Evolutionary conservation across 1,284 basidiomycete genomes (phyloP).

Genomic region (Hypsizygus ulmarius): DNA sequence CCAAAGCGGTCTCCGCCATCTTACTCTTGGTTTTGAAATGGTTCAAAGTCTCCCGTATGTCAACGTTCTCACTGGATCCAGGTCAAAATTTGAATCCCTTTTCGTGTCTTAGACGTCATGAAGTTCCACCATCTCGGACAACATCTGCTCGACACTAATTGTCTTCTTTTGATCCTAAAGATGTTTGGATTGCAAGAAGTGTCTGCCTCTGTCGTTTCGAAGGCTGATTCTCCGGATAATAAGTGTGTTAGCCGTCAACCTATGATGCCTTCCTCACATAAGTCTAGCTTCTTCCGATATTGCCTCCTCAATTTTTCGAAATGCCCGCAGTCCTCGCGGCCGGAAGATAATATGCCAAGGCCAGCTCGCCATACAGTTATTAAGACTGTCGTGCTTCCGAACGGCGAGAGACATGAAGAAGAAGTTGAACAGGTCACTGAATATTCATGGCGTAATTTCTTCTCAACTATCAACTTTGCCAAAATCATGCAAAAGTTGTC

Average conservation of each 20-base stretch:
- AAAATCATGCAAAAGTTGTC: slow-evolving; percentile 98
- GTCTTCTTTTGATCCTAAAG: slow-evolving; percentile 91
- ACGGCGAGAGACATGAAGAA: slow-evolving; percentile 72
- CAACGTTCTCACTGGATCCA: background rate
- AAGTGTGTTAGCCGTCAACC: slow-evolving; percentile 55
- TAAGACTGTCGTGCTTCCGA: slow-evolving; percentile 57
- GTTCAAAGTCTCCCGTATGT: slow-evolving; percentile 96
- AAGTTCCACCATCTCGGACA: slow-evolving; percentile 98
- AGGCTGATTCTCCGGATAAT: slow-evolving; percentile 85
- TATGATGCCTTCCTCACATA: slow-evolving; percentile 8
- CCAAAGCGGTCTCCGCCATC: slow-evolving; percentile 96
- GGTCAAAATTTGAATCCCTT: background rate
- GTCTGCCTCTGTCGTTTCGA: slow-evolving; percentile 77
- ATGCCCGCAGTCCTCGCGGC: slow-evolving; percentile 50
- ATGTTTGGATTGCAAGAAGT: slow-evolving; percentile 98
- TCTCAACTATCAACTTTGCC: slow-evolving; percentile 96
- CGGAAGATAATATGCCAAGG: slow-evolving; percentile 60
- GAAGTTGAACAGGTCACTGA: slow-evolving; percentile 91
- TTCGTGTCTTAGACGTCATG: slow-evolving; percentile 85
- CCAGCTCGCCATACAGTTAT: slow-evolving; percentile 54
- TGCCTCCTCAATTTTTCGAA: slow-evolving; percentile 77
- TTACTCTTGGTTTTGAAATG: slow-evolving; percentile 90
- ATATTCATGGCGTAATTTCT: slow-evolving; percentile 98
- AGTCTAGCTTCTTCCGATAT: slow-evolving; percentile 88
- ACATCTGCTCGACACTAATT: slow-evolving; percentile 93